Conservation (phyloP, 2,329 filamentous ascomycete species). For the Aaosphaeria arxii region DNA sequence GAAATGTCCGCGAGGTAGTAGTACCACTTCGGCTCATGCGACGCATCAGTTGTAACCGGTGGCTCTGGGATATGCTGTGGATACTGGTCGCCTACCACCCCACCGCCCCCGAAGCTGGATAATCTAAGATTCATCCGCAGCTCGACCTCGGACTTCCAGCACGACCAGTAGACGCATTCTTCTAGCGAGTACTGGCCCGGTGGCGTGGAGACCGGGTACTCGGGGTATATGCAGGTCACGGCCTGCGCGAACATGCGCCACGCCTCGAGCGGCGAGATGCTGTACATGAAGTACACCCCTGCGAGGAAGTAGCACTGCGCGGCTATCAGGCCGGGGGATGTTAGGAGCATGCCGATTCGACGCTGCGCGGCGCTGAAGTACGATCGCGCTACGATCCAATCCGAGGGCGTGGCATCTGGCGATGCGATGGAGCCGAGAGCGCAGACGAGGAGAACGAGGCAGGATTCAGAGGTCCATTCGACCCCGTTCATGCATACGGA, state of each 20-base stretch:
- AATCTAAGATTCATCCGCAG: slow-evolving; percentile 4
- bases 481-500: slow-evolving; percentile 7
- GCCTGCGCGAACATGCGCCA: slow-evolving; percentile 7
- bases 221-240: background rate
- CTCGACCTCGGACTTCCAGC: slow-evolving; percentile 27
- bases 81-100: slow-evolving; percentile 8
- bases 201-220: background rate
- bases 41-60: background rate
- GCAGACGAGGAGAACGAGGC: slow-evolving; percentile 7
- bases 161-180: slow-evolving; percentile 32
- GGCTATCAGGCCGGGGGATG: slow-evolving; percentile 18
- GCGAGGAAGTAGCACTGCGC: slow-evolving; percentile 31
- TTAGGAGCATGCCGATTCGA: slow-evolving; percentile 21
- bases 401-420: background rate
- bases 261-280: slow-evolving; percentile 26
- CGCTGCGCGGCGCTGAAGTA: background rate
- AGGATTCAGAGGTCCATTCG: slow-evolving; percentile 6
- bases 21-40: slow-evolving; percentile 16
- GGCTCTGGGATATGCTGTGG: slow-evolving; percentile 28
- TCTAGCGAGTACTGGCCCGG: slow-evolving; percentile 11
- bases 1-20: slow-evolving; percentile 31
- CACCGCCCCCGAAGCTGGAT: background rate
- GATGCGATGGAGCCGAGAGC: slow-evolving; percentile 9
- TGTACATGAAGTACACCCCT: slow-evolving; percentile 35
- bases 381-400: background rate